Base-by-base conservation (phyloP, 345 rosid species). In the Syzygium oleosum region DNA sequence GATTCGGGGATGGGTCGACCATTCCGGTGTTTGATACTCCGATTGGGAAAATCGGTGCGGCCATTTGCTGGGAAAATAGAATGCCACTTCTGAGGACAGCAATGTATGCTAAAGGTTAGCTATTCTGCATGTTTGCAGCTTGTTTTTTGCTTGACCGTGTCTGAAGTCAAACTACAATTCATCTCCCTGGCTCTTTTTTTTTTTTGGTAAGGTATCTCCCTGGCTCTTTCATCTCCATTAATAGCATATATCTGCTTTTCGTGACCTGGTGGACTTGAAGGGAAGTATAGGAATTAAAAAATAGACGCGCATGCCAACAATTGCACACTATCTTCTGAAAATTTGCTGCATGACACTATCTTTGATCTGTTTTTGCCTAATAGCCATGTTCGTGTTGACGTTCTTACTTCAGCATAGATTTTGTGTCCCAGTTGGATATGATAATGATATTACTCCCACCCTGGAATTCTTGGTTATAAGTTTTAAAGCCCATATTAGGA, bases 51-150 rank as follows among this genome's bases (percentile, higher is more conserved):
- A 94, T 97, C 1, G 99, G 99, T 38, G 98, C 98, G 84, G 99
- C 98, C 58, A 93, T 97, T 86, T 97, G 98, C 90, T 97, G 99
- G 99, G 98, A 97, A 86, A 97, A 96, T 87, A 93, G 94, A 91
- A 97, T 97, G 99, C 99, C 99, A 19, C 96, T 97, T 87, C 93
- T 95, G 29, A 93, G 99, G 91, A 95, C 97, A 55, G 99, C 99
- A 34, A 93, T 97, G 96, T 97, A 95, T 92, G 98, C 92, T 79
- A 94, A 96, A 95, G 99, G 99, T 95, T 90, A 87, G 93, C 85
- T 43, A 63, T 87, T 83, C 56, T 14, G 19, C 55, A 56, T n/a
- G 49, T 19, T 23, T 51, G 52, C 5, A 14, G n/a, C 61, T 10
- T 27, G 46, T 17, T 51, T 54, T 19, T 78, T 79, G 52, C 49